Percentiles rank a stretch among this genome's conserved stretches.
Evolutionary conservation across 1,284 basidiomycete genomes (phyloP).

Genomic region (Trichosporon coremiiforme): DNA sequence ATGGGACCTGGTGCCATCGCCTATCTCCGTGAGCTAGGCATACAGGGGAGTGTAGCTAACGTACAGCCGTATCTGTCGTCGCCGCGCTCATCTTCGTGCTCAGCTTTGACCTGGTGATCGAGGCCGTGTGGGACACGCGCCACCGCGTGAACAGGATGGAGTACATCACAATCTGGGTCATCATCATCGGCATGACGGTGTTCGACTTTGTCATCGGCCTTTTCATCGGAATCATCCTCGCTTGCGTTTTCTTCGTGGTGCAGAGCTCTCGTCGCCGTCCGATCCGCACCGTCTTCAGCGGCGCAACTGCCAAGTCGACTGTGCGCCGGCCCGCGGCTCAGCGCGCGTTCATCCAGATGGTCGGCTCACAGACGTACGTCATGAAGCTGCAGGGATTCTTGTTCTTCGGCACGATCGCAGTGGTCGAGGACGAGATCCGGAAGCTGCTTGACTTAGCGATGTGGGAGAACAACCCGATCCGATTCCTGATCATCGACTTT

Average conservation of each 20-base stretch:
- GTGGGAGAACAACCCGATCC: slow-evolving; percentile 79
- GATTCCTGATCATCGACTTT: slow-evolving; percentile 86
- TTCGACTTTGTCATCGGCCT: slow-evolving; percentile 96
- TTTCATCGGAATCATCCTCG: slow-evolving; percentile 85
- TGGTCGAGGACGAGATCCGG: slow-evolving; percentile 71
- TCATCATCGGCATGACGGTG: slow-evolving; percentile 82
- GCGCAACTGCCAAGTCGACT: slow-evolving; percentile 80
- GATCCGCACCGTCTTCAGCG: slow-evolving; percentile 77
- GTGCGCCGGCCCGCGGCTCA: slow-evolving; percentile 87
- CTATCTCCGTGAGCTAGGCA: slow-evolving; percentile 71
- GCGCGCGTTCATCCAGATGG: slow-evolving; percentile 83
- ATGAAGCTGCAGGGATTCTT: slow-evolving; percentile 82
- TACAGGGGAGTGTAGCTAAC: slow-evolving; percentile 22
- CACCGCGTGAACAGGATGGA: slow-evolving; percentile 76
- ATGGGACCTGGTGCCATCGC: slow-evolving; percentile 74
- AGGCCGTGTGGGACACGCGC: slow-evolving; percentile 93
- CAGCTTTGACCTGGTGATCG: slow-evolving; percentile 91
- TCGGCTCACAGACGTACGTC: slow-evolving; percentile 88
- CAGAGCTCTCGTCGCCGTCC: slow-evolving; percentile 83
- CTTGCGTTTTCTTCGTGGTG: slow-evolving; percentile 94
- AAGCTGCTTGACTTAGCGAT: slow-evolving; percentile 72
- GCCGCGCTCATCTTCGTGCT: slow-evolving; percentile 92
- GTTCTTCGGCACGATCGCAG: slow-evolving; percentile 93
- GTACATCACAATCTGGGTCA: slow-evolving; percentile 62
- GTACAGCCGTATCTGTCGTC: slow-evolving; percentile 81